phyloP scores from a whole-genome alignment of 768 basidiomycete species.

The Trametes cubensis region DNA sequence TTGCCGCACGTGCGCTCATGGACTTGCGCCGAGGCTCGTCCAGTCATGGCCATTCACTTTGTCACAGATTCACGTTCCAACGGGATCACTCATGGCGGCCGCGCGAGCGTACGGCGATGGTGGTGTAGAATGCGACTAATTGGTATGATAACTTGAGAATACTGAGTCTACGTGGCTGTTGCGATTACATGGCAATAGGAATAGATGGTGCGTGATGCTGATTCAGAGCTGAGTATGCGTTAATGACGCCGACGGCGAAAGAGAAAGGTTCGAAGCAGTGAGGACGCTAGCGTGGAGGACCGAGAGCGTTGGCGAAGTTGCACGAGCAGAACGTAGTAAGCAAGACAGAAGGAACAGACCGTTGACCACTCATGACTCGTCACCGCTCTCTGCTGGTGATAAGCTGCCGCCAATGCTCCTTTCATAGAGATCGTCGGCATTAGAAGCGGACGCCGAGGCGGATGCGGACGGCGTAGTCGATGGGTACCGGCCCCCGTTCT shows the following conservation, averaged over 20 bases:
- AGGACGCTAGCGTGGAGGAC: constrained; percentile 11
- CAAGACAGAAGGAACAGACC: constrained; percentile 18
- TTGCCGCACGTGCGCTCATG: background rate
- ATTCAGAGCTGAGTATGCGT: background rate
- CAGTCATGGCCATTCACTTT: constrained; percentile 14
- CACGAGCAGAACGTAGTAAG: constrained; percentile 16
- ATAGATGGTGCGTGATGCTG: background rate
- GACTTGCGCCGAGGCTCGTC: constrained; percentile 1
- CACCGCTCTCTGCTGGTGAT: constrained; percentile 46
- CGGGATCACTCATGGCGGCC: too few relatives aligned
- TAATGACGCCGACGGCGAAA: background rate
- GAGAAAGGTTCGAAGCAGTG: constrained; percentile 6
- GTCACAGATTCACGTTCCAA: background rate
- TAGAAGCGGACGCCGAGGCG: constrained; percentile 24
- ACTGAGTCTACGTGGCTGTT: constrained; percentile 9
- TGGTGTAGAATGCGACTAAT: background rate
- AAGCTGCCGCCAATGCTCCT: constrained; percentile 44
- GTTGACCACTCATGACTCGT: constrained; percentile 32
- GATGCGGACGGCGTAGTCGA: constrained; percentile 23
- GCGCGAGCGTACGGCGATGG: too few relatives aligned
- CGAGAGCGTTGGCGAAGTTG: constrained; percentile 16
- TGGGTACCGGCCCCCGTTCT: constrained; percentile 16
- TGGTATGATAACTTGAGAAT: background rate
- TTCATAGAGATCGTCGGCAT: constrained; percentile 33
- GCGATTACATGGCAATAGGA: constrained; percentile 16